Base-by-base conservation (phyloP, 2,329 filamentous ascomycete species). In the Aspergillaceae sp. region DNA sequence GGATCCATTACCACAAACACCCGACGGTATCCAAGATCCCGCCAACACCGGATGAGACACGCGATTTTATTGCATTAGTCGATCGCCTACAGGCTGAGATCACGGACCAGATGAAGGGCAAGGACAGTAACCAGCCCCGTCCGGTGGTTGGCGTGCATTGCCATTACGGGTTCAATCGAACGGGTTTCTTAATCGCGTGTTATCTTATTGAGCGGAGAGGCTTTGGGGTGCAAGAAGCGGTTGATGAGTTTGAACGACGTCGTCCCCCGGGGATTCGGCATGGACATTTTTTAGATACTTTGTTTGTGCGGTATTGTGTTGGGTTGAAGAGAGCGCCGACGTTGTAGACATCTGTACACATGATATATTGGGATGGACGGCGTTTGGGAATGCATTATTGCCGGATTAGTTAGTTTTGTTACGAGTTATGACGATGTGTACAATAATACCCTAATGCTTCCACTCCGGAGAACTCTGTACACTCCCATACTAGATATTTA, bases 141-240 rank as follows among this genome's bases (percentile, higher is more conserved):
- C 68, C 69, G 9, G 58, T 83, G 41, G 78, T 95, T 43, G 90
- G 84, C 2, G 87, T 95, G 0, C 91, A 97, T 63, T 97, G 91
- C 59, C 91, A 97, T 60, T 96, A 96, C 57, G 91, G 91, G 0
- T 96, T 94, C 70, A 96, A 97, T 63, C 79, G 90, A 26, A 96
- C 91, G 0, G 91, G 91, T 0, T 95, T 91, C 64, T 86, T 96
- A 61, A 80, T 97, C 43, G 84, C 87, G 30, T 88, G 83, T 59
- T 97, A 96, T 61, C 73, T 97, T n/a, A 83, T 96, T 9, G 89
- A 96, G 69, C 75, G 81, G 41, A 78, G 85, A 54, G 82, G 79
- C 0, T 90, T 80, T 58, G 72, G 71, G 26, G 78, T 95, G 2
- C 78, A 86, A 57, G 80, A 84, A 45, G 91, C 91, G 1, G 82